These are phyloP conservation scores for Globisporangium megalacanthum DNA, from an alignment of 352 stramenopile species.

Conservation along the genomic window DNA sequence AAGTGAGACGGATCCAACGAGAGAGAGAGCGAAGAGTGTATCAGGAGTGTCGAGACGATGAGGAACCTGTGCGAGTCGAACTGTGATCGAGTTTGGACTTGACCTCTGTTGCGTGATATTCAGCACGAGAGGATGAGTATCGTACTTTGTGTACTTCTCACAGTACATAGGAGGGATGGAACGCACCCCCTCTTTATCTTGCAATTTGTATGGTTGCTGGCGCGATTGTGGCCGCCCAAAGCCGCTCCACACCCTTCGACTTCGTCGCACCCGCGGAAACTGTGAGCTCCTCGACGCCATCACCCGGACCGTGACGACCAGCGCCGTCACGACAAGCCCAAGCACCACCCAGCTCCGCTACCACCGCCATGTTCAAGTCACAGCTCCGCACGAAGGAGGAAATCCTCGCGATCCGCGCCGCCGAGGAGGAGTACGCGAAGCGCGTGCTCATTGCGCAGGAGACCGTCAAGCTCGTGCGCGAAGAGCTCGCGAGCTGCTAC, in stretches of 20 bases:
- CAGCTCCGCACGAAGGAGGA: conserved; percentile 81
- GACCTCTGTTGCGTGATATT: not conserved
- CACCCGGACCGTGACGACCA: not conserved
- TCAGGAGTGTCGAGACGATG: no score
- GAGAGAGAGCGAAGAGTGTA: no score
- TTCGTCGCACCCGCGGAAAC: conserved; percentile 9
- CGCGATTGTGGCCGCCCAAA: conserved; percentile 16
- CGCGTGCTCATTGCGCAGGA: conserved; percentile 68
- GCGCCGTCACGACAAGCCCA: not conserved
- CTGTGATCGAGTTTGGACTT: no score
- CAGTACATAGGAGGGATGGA: not conserved
- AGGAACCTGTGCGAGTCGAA: no score
- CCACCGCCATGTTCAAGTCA: conserved; percentile 41
- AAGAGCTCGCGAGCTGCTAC: conserved; percentile 84
- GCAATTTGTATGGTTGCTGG: conserved; percentile 10
- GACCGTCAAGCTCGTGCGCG: conserved; percentile 79
- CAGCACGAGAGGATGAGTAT: not conserved
- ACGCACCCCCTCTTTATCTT: conserved; percentile 6
- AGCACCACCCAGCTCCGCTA: not conserved
- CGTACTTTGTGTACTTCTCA: conserved; percentile 6
- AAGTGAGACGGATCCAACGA: no score
- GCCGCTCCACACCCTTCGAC: conserved; percentile 5
- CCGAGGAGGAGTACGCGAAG: conserved; percentile 77
- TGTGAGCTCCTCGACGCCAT: not conserved
- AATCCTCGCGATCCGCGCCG: conserved; percentile 70